phyloP scores from a whole-genome alignment of 306 rosid species.

The Lathyrus tuberosus region DNA sequence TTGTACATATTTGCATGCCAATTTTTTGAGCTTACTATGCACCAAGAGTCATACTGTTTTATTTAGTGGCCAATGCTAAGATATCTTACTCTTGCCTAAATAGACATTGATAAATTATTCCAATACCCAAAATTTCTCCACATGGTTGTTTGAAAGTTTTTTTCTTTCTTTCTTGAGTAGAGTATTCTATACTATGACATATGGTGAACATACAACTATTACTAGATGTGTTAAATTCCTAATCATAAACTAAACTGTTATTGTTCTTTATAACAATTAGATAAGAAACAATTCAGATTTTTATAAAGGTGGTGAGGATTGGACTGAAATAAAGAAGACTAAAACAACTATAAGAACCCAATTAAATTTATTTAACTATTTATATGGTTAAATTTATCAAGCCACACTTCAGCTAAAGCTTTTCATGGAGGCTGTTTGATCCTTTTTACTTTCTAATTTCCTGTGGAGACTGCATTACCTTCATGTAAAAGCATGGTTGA shows the following conservation, averaged over 20 bases:
- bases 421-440: slow-evolving; percentile 17
- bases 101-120: slow-evolving; percentile 2
- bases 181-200: slow-evolving; percentile 27
- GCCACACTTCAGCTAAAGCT: slow-evolving; percentile 16
- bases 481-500: slow-evolving; percentile 17
- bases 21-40: not conserved
- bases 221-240: slow-evolving; percentile 16
- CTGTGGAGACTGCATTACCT: slow-evolving; percentile 8
- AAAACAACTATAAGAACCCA: not conserved
- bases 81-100: not conserved
- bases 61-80: slow-evolving; percentile 6
- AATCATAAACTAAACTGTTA: slow-evolving; percentile 15
- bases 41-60: slow-evolving; percentile 24
- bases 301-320: not conserved
- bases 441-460: not conserved
- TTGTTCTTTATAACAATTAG: slow-evolving; percentile 19
- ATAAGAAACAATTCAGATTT: not conserved
- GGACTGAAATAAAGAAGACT: slow-evolving; percentile 1
- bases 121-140: not conserved
- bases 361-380: not conserved
- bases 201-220: slow-evolving; percentile 11
- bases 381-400: slow-evolving; percentile 2
- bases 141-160: slow-evolving; percentile 30
- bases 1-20: slow-evolving; percentile 15
- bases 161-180: not conserved